Evolutionary conservation across 306 rosid genomes (phyloP).

Genomic region (Begonia fuchsioides): DNA sequence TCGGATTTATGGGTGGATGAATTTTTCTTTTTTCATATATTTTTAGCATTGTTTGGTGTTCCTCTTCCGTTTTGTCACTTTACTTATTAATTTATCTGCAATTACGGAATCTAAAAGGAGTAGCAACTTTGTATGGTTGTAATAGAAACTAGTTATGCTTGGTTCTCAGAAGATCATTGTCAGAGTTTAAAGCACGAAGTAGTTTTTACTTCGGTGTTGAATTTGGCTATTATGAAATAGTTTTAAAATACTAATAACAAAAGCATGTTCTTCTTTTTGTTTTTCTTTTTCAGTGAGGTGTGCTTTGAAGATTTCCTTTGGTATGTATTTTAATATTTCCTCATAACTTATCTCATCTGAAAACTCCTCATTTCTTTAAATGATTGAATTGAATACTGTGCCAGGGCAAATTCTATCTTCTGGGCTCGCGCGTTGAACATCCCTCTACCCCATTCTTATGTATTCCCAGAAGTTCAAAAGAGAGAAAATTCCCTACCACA

Average conservation of each 20-base stretch:
- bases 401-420: constrained; percentile 89
- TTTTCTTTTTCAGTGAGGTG: constrained; percentile 53
- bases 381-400: constrained; percentile 12
- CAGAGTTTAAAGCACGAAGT: too few relatives aligned
- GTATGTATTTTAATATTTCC: constrained; percentile 30
- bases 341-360: constrained; percentile 4
- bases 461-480: constrained; percentile 55
- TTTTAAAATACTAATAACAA: too few relatives aligned
- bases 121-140: too few relatives aligned
- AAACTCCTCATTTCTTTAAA: constrained; percentile 1
- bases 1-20: background rate
- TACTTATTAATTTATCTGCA: too few relatives aligned
- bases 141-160: too few relatives aligned
- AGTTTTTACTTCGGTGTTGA: background rate
- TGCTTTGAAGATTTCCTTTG: constrained; percentile 93
- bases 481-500: constrained; percentile 18
- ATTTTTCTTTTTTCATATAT: background rate
- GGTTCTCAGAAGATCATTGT: too few relatives aligned
- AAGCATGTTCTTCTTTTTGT: constrained; percentile 1
- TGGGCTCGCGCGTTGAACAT: constrained; percentile 91
- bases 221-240: background rate
- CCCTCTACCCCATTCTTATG: constrained; percentile 73
- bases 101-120: too few relatives aligned
- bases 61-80: too few relatives aligned
- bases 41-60: too few relatives aligned